Base-by-base conservation (phyloP, 2,329 filamentous ascomycete genomes). In the Diaporthe caulivora region DNA sequence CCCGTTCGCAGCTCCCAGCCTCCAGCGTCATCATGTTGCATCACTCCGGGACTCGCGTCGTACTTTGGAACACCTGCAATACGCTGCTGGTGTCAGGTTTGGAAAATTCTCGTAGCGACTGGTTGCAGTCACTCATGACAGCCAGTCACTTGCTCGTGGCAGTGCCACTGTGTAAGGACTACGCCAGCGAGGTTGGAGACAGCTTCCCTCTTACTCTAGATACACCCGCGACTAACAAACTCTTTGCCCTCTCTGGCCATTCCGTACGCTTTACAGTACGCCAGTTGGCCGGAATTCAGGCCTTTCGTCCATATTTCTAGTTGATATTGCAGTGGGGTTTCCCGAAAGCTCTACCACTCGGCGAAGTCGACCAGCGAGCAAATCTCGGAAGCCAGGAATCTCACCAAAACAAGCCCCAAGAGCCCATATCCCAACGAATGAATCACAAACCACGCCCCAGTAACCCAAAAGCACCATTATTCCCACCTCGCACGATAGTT, bases 301-400 rank as follows among this genome's bases (percentile, higher is more conserved):
- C 47, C 2, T 5, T 51, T 5, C 47, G n/a, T 51, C 47, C 3
- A 24, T 34, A 8, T 21, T 51, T 21, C 21, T n/a, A 47, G 3
- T 8, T 11, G 1, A 11, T 21, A 47, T n/a, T n/a, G 1, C 18
- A 47, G 0, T n/a, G n/a, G n/a, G n/a, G 9, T 5, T 9, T 34
- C 9, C 34, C 34, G 5, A 5, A 34, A 34, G 34, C 34, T 34
- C 34, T 34, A 5, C 5, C 34, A 34, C 5, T 34, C 34, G 9
- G 5, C 5, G 34, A 34, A 5, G 5, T 34, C 34, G 9, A 9
- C 34, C 34, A 51, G n/a, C 6, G 3, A 3, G 24, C n/a, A 13
- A 0, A 11, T 13, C 3, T 2, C n/a, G 24, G 47, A 3, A 13
- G 47, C 3, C 13, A 21, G n/a, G n/a, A 24, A 4, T 10, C 9